phyloP scores from a whole-genome alignment of 1,139 yeast genomes.

The Protomyces inundatus region DNA sequence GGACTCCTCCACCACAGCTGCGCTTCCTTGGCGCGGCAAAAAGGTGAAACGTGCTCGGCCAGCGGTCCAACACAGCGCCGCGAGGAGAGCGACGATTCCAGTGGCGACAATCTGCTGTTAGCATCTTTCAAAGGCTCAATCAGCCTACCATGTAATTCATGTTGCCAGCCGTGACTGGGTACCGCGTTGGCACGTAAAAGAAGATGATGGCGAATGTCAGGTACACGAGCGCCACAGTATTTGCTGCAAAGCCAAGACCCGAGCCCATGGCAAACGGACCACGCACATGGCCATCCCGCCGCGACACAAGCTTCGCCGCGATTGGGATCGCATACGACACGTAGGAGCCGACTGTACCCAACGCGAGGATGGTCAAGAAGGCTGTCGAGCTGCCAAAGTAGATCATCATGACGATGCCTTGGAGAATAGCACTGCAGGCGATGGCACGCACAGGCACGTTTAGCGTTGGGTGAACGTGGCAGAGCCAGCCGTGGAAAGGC shows the following conservation, averaged over 20 bases:
- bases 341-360: constrained; percentile 73
- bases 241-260: constrained; percentile 52
- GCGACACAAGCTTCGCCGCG: constrained; percentile 55
- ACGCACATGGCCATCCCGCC: constrained; percentile 54
- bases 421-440: constrained; percentile 60
- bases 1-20: not conserved
- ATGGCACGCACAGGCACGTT: constrained; percentile 69
- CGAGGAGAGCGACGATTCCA: constrained; percentile 34
- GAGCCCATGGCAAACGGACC: constrained; percentile 61
- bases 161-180: constrained; percentile 55
- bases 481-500: constrained; percentile 61
- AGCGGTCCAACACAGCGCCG: constrained; percentile 34
- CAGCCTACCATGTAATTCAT: constrained; percentile 62
- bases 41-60: constrained; percentile 30
- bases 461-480: constrained; percentile 56
- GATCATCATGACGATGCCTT: constrained; percentile 60
- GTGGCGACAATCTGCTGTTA: constrained; percentile 42
- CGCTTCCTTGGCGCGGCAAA: constrained; percentile 21
- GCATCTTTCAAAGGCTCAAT: not conserved
- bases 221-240: constrained; percentile 55
- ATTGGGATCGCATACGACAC: constrained; percentile 76
- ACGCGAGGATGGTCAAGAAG: constrained; percentile 78
- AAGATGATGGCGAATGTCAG: constrained; percentile 61
- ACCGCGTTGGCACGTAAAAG: constrained; percentile 68
- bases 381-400: constrained; percentile 63